Evolutionary conservation across 2,329 filamentous ascomycete genomes (phyloP), one percentile per base, ranked within the genome.

Genomic region (Fusarium metavorans): DNA sequence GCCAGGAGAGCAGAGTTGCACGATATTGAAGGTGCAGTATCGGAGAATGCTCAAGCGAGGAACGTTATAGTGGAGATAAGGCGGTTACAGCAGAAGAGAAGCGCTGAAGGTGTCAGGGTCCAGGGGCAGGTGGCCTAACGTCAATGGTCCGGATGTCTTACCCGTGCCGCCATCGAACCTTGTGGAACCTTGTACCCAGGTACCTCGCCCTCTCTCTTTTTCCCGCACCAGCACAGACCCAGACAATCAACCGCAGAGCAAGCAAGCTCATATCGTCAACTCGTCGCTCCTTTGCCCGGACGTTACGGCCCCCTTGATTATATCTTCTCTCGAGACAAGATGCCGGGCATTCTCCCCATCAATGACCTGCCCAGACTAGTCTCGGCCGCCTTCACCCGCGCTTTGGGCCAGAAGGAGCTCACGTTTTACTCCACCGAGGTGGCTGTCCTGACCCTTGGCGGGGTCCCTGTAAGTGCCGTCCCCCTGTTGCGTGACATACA

Each of bases 401-500:
- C 89, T 20, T 83, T 82, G 13, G 79, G 82, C 13, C 84, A 81
- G 65, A 87, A 87, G 63, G 87, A 90, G 70, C 78, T 91, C 63
- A 84, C 83, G 57, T 90, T 88, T 76, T 91, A 87, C 78, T 84
- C 87, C 52, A 90, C 88, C 4, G 85, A 89, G 67, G 89, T 87
- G 52, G 81, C 86, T 6, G 73, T 90, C 57, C 77, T 91, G 56
- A 81, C 80, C 43, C 82, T 86, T 50, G 82, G 84, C 73, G 81
- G 82, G 25, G 80, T 85, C 35, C 85, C 85, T 0, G 88, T 89
- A 77, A 20, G 85, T 79, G n/a, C 25, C 9, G 9, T 13, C 27
- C 50, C 3, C 3, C 25, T 7, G 27, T 50, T 52, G 14, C 10
- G 13, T 52, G 48, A 14, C 25, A 52, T 52, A n/a, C 48, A 52